Evolutionary conservation across 1,139 yeast genomes (phyloP), one percentile per base, ranked within the genome.

Genomic region (Kazachstania sp.): DNA sequence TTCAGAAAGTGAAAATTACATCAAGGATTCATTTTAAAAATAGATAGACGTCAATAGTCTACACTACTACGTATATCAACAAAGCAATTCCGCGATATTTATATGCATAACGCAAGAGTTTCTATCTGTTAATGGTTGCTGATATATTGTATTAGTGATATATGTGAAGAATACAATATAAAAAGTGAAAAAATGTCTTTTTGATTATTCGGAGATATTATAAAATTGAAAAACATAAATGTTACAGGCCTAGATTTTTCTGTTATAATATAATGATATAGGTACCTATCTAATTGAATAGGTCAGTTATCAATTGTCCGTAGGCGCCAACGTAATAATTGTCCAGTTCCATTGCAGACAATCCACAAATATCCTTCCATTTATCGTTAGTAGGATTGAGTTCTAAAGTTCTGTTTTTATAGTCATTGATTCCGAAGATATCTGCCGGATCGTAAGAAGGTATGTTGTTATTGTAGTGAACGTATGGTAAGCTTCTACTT

Each of bases 261-360:
- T 15, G 12, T 15, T 15, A 15, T 15, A 9, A 32, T 9, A 32
- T 16, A 32, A 3, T 15, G 9, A 12, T 9, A 8, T 11, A 11
- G 3, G n/a, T 6, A 8, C 8, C 7, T 12, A 16, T 12, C 15
- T 36, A 36, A 19, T 36, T 19, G 26, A 36, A 36, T 49, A 59
- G 43, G 46, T 58, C 54, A 41, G 58, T 42, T 41, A 66, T 56
- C 41, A 60, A 55, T 56, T 55, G 66, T 45, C 59, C 67, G 61
- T 68, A 69, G 23, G 67, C 69, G 46, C 64, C 64, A 16, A 63
- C 62, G 45, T 63, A 66, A 53, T 63, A 63, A 39, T 61, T 54
- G 50, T 63, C 66, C 42, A 63, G 49, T 37, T 57, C 57, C 18
- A 63, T 51, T 29, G 56, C 52, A 45, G 55, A 54, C 39, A 63